Conservation (phyloP, 1,284 basidiomycete species). For the Lignosus rhinocerotis region DNA sequence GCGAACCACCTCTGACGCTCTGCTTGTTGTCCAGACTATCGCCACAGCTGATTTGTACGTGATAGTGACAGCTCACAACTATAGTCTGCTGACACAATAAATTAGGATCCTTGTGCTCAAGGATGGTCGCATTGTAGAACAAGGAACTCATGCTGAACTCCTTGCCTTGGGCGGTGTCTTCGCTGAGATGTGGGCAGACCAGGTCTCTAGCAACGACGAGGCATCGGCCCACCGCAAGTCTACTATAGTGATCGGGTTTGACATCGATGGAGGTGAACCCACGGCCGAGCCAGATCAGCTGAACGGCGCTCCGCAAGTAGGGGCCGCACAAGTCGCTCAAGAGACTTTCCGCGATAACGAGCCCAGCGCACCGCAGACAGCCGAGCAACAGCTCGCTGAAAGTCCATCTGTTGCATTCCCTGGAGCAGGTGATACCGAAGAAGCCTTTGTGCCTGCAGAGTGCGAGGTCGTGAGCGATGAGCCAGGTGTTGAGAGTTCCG, state of each 20-base stretch:
- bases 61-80: constrained; percentile 1
- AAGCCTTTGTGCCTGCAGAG: constrained; percentile 16
- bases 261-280: constrained; percentile 27
- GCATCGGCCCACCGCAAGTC: constrained; percentile 39
- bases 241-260: constrained; percentile 42
- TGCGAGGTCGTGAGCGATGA: constrained; percentile 12
- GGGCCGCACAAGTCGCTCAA: constrained; percentile 26
- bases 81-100: constrained; percentile 8
- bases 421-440: constrained; percentile 15
- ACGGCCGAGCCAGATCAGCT: constrained; percentile 20
- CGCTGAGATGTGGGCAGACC: constrained; percentile 82
- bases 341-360: constrained; percentile 20
- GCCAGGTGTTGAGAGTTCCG: constrained; percentile 2
- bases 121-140: constrained; percentile 80
- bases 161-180: constrained; percentile 69
- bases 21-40: constrained; percentile 55
- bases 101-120: constrained; percentile 78
- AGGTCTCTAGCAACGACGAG: constrained; percentile 62
- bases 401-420: constrained; percentile 12
- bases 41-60: constrained; percentile 73
- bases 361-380: constrained; percentile 1
- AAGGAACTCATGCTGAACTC: constrained; percentile 75
- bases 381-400: constrained; percentile 5
- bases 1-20: constrained; percentile 18
- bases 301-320: constrained; percentile 24